Conservation (phyloP, 352 stramenopile genomes). For the Halophytophthora polymorphica region DNA sequence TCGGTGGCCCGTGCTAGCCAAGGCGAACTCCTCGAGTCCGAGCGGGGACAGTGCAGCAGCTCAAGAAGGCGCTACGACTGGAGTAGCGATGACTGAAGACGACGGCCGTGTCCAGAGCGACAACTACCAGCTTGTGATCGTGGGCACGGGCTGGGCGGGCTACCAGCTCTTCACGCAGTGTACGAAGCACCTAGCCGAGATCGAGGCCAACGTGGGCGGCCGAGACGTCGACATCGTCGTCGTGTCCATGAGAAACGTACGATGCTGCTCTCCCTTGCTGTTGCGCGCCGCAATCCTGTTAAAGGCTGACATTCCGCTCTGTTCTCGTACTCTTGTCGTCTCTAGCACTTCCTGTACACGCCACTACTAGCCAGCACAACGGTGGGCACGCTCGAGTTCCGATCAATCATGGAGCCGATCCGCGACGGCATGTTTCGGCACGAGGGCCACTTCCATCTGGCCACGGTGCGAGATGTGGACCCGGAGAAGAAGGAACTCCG, state of each 20-base stretch:
- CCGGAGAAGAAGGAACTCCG: constrained; percentile 59
- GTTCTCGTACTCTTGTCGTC: constrained; percentile 4
- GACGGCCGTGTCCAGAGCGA: constrained; percentile 19
- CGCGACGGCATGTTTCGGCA: constrained; percentile 75
- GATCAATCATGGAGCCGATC: constrained; percentile 94
- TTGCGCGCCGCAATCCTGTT: background rate
- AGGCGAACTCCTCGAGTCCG: constrained; percentile 17
- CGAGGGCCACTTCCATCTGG: constrained; percentile 69
- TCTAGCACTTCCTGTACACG: constrained; percentile 98
- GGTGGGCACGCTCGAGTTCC: constrained; percentile 95
- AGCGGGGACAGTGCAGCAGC: constrained; percentile 8
- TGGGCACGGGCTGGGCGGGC: constrained; percentile 56
- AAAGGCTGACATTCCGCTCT: background rate
- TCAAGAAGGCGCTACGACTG: background rate
- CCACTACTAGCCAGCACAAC: constrained; percentile 94
- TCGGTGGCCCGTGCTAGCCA: constrained; percentile 19
- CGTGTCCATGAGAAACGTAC: constrained; percentile 74
- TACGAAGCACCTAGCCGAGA: constrained; percentile 49
- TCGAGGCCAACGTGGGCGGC: constrained; percentile 37
- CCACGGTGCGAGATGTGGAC: constrained; percentile 76
- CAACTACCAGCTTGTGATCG: constrained; percentile 75
- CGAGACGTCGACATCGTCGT: constrained; percentile 63
- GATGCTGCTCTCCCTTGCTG: too few species aligned
- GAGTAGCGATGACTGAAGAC: background rate
- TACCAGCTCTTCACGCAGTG: constrained; percentile 54